Base-by-base conservation (phyloP, 495 filamentous ascomycete species). In the Venustampulla echinocandica region DNA sequence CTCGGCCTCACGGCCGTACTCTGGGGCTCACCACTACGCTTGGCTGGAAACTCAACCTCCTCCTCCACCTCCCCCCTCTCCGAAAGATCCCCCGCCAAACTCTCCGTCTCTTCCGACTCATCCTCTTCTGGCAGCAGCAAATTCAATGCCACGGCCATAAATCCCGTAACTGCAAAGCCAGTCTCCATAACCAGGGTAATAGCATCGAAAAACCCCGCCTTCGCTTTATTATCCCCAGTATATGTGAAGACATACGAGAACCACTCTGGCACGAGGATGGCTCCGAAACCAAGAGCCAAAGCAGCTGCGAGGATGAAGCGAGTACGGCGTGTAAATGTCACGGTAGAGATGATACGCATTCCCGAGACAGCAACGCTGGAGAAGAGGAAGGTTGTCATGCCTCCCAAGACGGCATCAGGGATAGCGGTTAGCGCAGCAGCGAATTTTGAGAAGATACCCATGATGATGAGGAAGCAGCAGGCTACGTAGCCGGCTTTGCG, bases 341-440 rank as follows among this genome's bases (percentile, higher is more conserved):
- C 73, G 7, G 80, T 82, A 19, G 78, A 69, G 56, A 92, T 86
- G 54, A 96, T 94, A 36, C 87, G 76, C 47, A 95, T 77, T 54
- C 90, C 90, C 1, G 85, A 92, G 13, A 93, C 79, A 14, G 85
- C 84, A 20, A 96, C 90, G 7, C 85, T 74, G 49, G 73, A 75
- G 69, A 95, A 95, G 13, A 96, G 71, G 65, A 95, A 95, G 1
- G 87, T 90, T 0, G 90, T 95, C 86, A 96, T 93, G 23, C 90
- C 90, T 42, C 89, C 89, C 3, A 95, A 69, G 0, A 94, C 87
- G 1, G 90, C 54, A 21, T 73, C 66, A 0, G 90, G 90, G 53
- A 95, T 95, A 32, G 87, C 69, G 9, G 90, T 84, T 1, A 95
- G 75, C 0, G 85, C 74, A 1, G 90, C 88, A n/a, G 89, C 87